Base-by-base conservation (phyloP, 2,329 filamentous ascomycete genomes). In the Aspergillus ochraceoroseus region DNA sequence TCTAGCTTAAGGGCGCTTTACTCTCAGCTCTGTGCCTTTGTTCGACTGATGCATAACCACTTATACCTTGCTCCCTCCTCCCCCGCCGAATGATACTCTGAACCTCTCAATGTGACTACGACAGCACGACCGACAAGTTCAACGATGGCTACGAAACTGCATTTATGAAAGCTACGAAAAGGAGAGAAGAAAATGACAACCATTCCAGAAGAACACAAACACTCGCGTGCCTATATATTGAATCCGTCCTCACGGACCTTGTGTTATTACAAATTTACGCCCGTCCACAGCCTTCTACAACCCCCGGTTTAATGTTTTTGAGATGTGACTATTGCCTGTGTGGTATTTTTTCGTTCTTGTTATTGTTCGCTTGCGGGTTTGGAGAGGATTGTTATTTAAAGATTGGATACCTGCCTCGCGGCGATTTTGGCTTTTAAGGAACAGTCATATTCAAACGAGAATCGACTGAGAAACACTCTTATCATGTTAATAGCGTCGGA, bases 181-280 rank as follows among this genome's bases (percentile, higher is more conserved):
- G 28, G 34, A 37, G 43, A 20, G 26, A 37, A 41, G 31, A 30
- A 28, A n/a, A n/a, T n/a, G 19, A 35, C 15, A 32, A 27, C 35
- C 34, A 41, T 34, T 22, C 41, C 46, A 43, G 43, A 26, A 50
- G 51, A 48, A 54, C 42, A 42, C 22, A 18, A 20, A 40, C 23
- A 35, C 20, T 20, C 34, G 23, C 25, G 25, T 42, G 34, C 33
- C 34, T 49, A 57, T 61, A 59, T 55, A 59, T 40, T 41, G 41
- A 45, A 49, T 35, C 15, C 39, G 60, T 65, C 60, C 62, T 62
- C 59, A 48, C 58, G 61, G 61, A 64, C 62, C 27, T 36, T 52
- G 35, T 51, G 43, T 38, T 40, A 51, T 43, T 43, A 51, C 36
- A 33, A 47, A 28, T 14, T 31, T 46, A 13, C 36, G 35, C 28